Percentiles rank a stretch among this genome's conserved stretches.
These are phyloP conservation scores for Lentithecium fluviatile DNA, from an alignment of 495 filamentous ascomycete genomes.

Conservation along the genomic window DNA sequence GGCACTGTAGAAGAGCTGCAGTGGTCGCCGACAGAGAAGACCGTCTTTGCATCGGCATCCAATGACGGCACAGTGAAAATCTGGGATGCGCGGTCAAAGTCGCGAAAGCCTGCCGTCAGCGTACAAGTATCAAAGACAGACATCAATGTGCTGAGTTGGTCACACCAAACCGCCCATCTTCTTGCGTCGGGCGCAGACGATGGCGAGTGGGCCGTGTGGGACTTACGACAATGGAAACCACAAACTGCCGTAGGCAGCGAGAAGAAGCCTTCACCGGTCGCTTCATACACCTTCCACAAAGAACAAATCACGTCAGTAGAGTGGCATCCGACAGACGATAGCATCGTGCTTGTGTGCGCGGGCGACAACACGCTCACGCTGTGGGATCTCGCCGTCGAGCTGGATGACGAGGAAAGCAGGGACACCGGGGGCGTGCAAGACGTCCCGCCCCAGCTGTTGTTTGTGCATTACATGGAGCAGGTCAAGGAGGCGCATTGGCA, in stretches of 20 bases:
- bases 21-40: constrained; percentile 88
- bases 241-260: constrained; percentile 43
- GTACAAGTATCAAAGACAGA: constrained; percentile 81
- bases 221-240: constrained; percentile 90
- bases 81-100: constrained; percentile 91
- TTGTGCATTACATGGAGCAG: constrained; percentile 91
- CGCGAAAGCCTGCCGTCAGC: constrained; percentile 76
- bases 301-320: constrained; percentile 94
- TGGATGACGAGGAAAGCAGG: constrained; percentile 93
- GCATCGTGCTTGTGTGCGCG: constrained; percentile 85
- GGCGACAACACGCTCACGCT: constrained; percentile 92
- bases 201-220: constrained; percentile 94
- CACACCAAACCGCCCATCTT: constrained; percentile 76
- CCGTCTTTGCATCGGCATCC: constrained; percentile 89
- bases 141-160: constrained; percentile 96
- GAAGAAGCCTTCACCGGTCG: constrained; percentile 67
- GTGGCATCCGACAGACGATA: constrained; percentile 97
- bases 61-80: constrained; percentile 92
- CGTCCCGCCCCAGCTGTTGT: constrained; percentile 90
- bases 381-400: constrained; percentile 94
- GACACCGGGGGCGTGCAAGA: constrained; percentile 83
- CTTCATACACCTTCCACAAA: constrained; percentile 89
- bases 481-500: constrained; percentile 98
- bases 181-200: constrained; percentile 93
- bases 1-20: constrained; percentile 91